Base-by-base conservation (phyloP, 345 rosid genomes). In the Populus tremula region DNA sequence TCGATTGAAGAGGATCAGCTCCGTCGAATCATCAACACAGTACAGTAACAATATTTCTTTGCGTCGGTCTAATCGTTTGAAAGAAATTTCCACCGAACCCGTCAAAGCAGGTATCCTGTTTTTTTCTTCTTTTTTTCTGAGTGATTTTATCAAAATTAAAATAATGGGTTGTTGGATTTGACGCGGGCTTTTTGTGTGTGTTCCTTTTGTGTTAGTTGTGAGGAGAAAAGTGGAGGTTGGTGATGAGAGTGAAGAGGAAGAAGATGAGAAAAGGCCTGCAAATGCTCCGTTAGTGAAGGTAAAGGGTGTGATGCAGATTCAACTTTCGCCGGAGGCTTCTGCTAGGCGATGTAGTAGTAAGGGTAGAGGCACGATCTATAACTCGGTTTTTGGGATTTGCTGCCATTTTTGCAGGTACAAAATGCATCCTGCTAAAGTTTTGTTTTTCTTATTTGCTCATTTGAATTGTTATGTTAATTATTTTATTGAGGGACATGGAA, bases 391-490 rank as follows among this genome's bases (percentile, higher is more conserved):
- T 74, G 86, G 89, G 35, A 87, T 84, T 78, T 78, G 84, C 79
- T 86, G 89, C 78, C 87, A 84, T 73, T 86, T 84, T 78, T 86
- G 87, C 89, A 87, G 89, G 89, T 87, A 47, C 6, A 47, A 47
- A 47, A 47, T 47, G 20, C 53, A 47, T 47, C 53, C 16, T 47
- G 53, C 53, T 47, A 47, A 5, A 12, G 18, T 47, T 47, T 47
- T 47, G 18, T 17, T 31, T 76, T 18, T 33, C 5, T 38, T 11
- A 33, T 29, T 45, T 3, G 35, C 3, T 2, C 16, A n/a, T 63
- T 12, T 17, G 8, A 16, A 36, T 29, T 13, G 56, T 8, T 29
- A n/a, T 35, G 53, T 7, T 50, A 17, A 17, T 63, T 8, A 2
- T 39, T 4, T 11, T 8, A 35, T 27, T 29, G 36, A 63, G 33